Percentiles rank a stretch among this genome's conserved stretches.
Conservation (phyloP, 116 monocot genomes). For the Phalaenopsis hybrid region DNA sequence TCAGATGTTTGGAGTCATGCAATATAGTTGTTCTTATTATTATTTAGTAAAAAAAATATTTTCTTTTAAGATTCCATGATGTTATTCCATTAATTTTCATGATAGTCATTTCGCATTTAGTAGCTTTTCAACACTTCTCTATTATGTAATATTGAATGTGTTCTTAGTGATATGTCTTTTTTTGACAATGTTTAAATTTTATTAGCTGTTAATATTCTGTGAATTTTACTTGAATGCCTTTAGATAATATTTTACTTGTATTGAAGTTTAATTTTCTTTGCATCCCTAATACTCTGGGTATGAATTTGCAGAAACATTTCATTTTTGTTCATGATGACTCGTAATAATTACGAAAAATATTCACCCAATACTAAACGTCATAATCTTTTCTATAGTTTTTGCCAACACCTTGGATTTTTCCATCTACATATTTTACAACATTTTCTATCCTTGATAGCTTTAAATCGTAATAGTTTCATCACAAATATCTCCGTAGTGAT, state of each 20-base stretch:
- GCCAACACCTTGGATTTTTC: neutral
- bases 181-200: neutral
- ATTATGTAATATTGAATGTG: neutral
- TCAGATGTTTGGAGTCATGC: neutral
- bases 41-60: neutral
- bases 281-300: slow-evolving; percentile 1
- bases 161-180: neutral
- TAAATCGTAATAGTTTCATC: neutral
- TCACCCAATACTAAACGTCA: neutral
- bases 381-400: neutral
- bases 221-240: neutral
- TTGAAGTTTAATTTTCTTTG: neutral
- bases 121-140: neutral
- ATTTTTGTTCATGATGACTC: neutral
- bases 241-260: neutral
- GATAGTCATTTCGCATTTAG: neutral
- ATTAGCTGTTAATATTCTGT: neutral
- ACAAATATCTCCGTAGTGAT: neutral
- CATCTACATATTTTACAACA: neutral
- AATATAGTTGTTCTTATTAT: neutral
- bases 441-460: neutral
- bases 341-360: neutral
- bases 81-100: neutral
- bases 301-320: neutral
- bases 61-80: neutral